Conservation (phyloP, 148 eudicot species). For the Camellia japonica region DNA sequence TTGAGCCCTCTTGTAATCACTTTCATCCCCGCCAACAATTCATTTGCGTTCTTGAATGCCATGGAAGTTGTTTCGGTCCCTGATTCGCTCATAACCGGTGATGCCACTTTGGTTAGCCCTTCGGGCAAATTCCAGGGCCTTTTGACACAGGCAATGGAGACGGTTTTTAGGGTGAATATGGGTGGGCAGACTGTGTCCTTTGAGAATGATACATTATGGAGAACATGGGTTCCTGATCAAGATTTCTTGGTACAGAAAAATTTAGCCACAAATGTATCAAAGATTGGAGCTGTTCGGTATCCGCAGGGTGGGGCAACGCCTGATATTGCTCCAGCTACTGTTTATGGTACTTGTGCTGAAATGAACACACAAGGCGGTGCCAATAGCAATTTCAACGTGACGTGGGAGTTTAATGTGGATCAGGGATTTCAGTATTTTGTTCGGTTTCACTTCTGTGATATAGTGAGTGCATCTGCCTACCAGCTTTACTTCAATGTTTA, state of each 20-base stretch:
- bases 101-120: conserved; percentile 43
- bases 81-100: conserved; percentile 55
- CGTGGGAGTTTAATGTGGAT: conserved; percentile 76
- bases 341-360: conserved; percentile 71
- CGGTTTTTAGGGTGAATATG: conserved; percentile 76
- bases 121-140: conserved; percentile 38
- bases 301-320: conserved; percentile 51
- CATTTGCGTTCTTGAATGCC: conserved; percentile 74
- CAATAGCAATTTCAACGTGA: conserved; percentile 61
- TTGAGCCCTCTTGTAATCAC: conserved; percentile 54
- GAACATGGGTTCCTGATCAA: conserved; percentile 76
- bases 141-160: conserved; percentile 58
- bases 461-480: conserved; percentile 50
- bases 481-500: conserved; percentile 66
- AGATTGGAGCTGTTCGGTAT: conserved; percentile 48
- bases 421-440: conserved; percentile 74
- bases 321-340: conserved; percentile 61
- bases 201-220: conserved; percentile 63
- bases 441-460: conserved; percentile 87
- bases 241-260: conserved; percentile 37
- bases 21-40: conserved; percentile 48
- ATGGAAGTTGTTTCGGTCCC: conserved; percentile 85
- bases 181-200: conserved; percentile 63
- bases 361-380: conserved; percentile 64
- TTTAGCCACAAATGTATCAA: conserved; percentile 30